Percentiles rank a stretch among this genome's conserved stretches.
phyloP scores from a whole-genome alignment of 1,139 yeast species.

The Scheffersomyces illinoinensis region DNA sequence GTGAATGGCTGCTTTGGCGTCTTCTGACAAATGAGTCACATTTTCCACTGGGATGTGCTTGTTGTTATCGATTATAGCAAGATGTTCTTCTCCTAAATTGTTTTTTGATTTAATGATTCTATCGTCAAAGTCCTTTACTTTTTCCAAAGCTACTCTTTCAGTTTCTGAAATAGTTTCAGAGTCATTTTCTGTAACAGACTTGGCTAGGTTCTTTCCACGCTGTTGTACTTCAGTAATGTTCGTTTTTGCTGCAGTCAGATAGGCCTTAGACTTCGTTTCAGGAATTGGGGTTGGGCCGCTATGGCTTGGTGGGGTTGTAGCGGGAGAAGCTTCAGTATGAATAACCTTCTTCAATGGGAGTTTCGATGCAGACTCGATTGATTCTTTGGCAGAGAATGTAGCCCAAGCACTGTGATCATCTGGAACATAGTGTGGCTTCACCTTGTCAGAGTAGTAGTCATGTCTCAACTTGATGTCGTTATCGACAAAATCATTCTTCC shows the following conservation, averaged over 20 bases:
- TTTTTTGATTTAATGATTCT: slow-evolving; percentile 25
- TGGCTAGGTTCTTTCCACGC: slow-evolving; percentile 1
- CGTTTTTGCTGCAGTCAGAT: slow-evolving; percentile 20
- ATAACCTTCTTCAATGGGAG: slow-evolving; percentile 3
- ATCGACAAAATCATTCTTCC: slow-evolving; percentile 37
- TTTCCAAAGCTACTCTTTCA: slow-evolving; percentile 17
- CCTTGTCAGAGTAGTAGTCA: slow-evolving; percentile 32
- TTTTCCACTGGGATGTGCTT: slow-evolving; percentile 18
- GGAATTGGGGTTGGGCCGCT: slow-evolving; percentile 7
- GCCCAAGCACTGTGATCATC: slow-evolving; percentile 32
- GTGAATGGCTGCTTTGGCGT: slow-evolving; percentile 1
- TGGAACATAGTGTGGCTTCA: slow-evolving; percentile 19
- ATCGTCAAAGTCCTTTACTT: slow-evolving; percentile 31
- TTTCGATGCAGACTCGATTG: slow-evolving; percentile 5
- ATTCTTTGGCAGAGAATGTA: slow-evolving; percentile 15
- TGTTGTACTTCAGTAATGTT: slow-evolving; percentile 4
- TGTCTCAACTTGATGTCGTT: slow-evolving; percentile 43
- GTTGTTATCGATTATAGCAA: slow-evolving; percentile 42
- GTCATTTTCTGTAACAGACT: slow-evolving; percentile 1
- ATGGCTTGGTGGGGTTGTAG: not conserved
- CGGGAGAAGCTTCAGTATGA: not conserved
- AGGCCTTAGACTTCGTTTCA: slow-evolving; percentile 2
- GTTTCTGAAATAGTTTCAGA: not conserved
- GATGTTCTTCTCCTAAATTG: slow-evolving; percentile 18
- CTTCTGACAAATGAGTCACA: not conserved